A percentile compares a stretch with the other conserved stretches of the same genome.
Evolutionary conservation across 768 basidiomycete species (phyloP).

Genomic region (Leucocoprinus birnbaumii): DNA sequence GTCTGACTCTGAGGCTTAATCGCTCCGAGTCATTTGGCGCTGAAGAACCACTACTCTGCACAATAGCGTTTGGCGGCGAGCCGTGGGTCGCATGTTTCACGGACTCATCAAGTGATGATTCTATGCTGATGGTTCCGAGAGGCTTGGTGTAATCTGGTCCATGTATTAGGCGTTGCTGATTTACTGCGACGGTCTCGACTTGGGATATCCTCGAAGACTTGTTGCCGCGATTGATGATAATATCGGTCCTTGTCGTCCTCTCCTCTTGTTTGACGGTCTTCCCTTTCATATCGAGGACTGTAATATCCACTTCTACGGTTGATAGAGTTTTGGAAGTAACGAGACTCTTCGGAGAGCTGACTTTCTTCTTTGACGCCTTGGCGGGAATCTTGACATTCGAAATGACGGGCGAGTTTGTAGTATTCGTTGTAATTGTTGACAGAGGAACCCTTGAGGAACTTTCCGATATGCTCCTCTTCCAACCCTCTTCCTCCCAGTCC

Average conservation of each 20-base stretch:
- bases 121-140: not conserved
- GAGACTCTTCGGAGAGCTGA: slow-evolving; percentile 21
- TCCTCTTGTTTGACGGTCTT: slow-evolving; percentile 56
- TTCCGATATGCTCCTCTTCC: not conserved
- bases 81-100: not conserved
- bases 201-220: not conserved
- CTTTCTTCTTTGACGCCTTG: slow-evolving; percentile 43
- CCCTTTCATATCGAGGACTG: slow-evolving; percentile 61
- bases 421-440: slow-evolving; percentile 2
- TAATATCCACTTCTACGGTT: slow-evolving; percentile 62
- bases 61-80: not conserved
- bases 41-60: not conserved
- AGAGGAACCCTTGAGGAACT: slow-evolving; percentile 1
- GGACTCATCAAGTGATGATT: slow-evolving; percentile 4
- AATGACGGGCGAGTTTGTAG: slow-evolving; percentile 27
- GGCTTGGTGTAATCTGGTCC: not conserved
- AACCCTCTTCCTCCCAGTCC: not conserved
- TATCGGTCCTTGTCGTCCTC: slow-evolving; percentile 47
- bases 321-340: slow-evolving; percentile 26
- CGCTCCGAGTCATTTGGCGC: slow-evolving; percentile 20
- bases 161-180: not conserved
- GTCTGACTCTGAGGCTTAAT: slow-evolving; percentile 20
- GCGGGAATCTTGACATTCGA: slow-evolving; percentile 29
- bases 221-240: slow-evolving; percentile 31
- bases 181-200: not conserved